Percentiles rank a stretch among this genome's conserved stretches.
Evolutionary conservation across 2,329 filamentous ascomycete genomes (phyloP).

Genomic region (Colletotrichum sojae): DNA sequence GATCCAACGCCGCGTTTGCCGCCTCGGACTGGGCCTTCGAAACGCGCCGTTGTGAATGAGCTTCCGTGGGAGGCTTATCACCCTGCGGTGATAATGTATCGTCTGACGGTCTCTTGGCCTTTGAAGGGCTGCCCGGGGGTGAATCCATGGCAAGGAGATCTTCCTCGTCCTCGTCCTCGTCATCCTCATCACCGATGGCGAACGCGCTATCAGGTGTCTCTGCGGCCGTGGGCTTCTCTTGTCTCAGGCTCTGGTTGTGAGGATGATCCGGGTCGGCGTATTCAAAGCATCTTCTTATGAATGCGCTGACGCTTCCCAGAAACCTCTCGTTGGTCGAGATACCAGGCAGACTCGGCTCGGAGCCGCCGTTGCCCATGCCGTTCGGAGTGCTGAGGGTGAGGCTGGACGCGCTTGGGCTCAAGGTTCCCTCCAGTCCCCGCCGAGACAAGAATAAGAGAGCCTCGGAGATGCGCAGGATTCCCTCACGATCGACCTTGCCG

Average conservation of each 20-base stretch:
- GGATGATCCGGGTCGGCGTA: constrained; percentile 95
- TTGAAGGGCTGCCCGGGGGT: constrained; percentile 57
- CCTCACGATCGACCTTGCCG: constrained; percentile 93
- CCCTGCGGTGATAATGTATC: constrained; percentile 40
- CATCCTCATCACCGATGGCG: constrained; percentile 80
- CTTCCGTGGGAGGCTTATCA: constrained; percentile 37
- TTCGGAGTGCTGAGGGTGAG: constrained; percentile 68
- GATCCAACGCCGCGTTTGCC: constrained; percentile 92
- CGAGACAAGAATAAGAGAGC: constrained; percentile 92
- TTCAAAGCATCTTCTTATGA: constrained; percentile 96
- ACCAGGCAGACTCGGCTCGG: constrained; percentile 60
- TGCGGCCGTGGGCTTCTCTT: constrained; percentile 45
- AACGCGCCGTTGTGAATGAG: constrained; percentile 52
- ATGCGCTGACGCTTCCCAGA: constrained; percentile 92
- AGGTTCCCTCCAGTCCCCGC: constrained; percentile 83
- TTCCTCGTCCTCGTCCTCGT: constrained; percentile 70
- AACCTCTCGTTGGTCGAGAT: constrained; percentile 87
- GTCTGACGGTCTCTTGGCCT: constrained; percentile 54
- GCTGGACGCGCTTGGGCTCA: constrained; percentile 75
- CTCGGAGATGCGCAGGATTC: constrained; percentile 94
- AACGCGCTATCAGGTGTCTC: constrained; percentile 68
- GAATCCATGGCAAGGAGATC: constrained; percentile 74
- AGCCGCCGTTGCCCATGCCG: constrained; percentile 53
- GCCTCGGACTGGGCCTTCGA: constrained; percentile 80
- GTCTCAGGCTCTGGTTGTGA: constrained; percentile 65